Conservation (phyloP, 1,284 basidiomycete genomes). For the Apiotrichum gamsii region DNA sequence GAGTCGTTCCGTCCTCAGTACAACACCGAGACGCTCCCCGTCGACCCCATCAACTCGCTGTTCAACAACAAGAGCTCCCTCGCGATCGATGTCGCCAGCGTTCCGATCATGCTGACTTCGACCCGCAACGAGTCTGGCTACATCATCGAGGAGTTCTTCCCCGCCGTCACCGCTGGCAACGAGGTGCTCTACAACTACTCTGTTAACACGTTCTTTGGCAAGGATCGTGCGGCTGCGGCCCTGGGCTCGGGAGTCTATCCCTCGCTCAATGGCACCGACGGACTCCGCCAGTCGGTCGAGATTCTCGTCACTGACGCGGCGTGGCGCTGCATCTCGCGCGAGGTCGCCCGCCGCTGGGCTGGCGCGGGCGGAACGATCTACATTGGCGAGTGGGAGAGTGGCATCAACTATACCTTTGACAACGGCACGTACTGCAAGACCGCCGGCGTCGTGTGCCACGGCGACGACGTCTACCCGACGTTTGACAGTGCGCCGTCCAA, state of each 20-base stretch:
- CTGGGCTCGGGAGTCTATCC: conserved; percentile 53
- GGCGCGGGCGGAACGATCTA: conserved; percentile 59
- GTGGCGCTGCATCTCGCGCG: conserved; percentile 59
- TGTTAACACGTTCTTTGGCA: conserved; percentile 53
- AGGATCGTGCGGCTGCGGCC: conserved; percentile 52
- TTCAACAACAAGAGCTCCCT: conserved; percentile 60
- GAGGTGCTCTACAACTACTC: conserved; percentile 21
- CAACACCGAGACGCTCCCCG: conserved; percentile 23
- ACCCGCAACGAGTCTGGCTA: conserved; percentile 62
- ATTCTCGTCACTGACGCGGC: conserved; percentile 58
- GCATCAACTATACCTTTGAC: conserved; percentile 64
- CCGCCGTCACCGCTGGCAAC: conserved; percentile 46
- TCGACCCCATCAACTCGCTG: conserved; percentile 57
- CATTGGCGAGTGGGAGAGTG: conserved; percentile 62
- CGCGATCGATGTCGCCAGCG: conserved; percentile 54
- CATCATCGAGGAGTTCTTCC: conserved; percentile 52
- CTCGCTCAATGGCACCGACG: conserved; percentile 37
- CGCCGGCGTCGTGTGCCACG: conserved; percentile 36
- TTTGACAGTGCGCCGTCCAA: conserved; percentile 22
- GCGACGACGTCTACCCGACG: conserved; percentile 41
- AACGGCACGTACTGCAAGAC: conserved; percentile 18
- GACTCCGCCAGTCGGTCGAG: conserved; percentile 54
- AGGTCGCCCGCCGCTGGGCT: conserved; percentile 62
- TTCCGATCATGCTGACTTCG: conserved; percentile 60
- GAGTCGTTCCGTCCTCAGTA: conserved; percentile 33